Percentiles rank a stretch among this genome's conserved stretches.
Evolutionary conservation across 345 rosid genomes (phyloP).

Genomic region (Excoecaria cochinchinensis): DNA sequence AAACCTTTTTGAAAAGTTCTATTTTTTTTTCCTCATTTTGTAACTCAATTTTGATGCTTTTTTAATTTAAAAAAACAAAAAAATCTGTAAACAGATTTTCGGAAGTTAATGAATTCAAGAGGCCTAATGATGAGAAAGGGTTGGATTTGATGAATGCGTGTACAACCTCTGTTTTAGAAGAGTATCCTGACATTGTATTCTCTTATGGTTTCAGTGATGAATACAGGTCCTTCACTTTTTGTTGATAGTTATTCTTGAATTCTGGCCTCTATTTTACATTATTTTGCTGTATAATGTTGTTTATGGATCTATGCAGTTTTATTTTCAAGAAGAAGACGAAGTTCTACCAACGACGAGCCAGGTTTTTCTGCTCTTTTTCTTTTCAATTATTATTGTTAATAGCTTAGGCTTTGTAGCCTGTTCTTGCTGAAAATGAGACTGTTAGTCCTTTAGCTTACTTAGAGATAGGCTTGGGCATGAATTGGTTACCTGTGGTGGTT

Average conservation of each 20-base stretch:
- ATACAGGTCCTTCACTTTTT: conserved; percentile 45
- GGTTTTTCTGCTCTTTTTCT: conserved; percentile 39
- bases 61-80: neutral
- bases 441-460: neutral
- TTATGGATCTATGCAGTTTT: conserved; percentile 48
- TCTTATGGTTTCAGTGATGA: conserved; percentile 81
- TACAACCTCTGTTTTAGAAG: conserved; percentile 57
- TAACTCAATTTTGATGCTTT: neutral
- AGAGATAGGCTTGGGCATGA: neutral
- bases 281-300: neutral
- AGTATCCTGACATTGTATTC: conserved; percentile 75
- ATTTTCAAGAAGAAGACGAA: conserved; percentile 71
- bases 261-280: neutral
- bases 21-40: neutral
- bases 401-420: neutral
- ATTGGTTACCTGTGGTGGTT: neutral
- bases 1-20: neutral
- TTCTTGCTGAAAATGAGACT: neutral
- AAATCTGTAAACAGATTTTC: conserved; percentile 50
- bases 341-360: conserved; percentile 86
- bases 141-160: conserved; percentile 73
- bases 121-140: conserved; percentile 67
- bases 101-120: conserved; percentile 67
- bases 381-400: neutral
- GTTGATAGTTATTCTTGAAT: neutral